Base-by-base conservation (phyloP, 768 basidiomycete genomes). In the Hygrophorus russula region DNA sequence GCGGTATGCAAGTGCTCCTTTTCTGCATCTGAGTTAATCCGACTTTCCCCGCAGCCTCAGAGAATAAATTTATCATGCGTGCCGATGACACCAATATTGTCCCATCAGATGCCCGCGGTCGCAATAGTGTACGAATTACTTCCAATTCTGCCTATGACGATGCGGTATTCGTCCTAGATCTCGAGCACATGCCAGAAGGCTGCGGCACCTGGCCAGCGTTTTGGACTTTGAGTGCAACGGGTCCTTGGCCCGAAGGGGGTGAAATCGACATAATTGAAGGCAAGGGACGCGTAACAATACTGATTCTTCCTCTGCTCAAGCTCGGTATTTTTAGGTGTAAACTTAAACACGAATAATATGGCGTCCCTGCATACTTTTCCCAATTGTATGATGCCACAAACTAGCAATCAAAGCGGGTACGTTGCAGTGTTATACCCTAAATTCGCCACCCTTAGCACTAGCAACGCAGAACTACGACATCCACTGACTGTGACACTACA, bases 201-300 rank as follows among this genome's bases (percentile, higher is more conserved):
- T 76, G 74, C 44, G 59, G 54, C 18, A 76, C 75, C 13, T 81
- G 79, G 79, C 78, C 78, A 2, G 78, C 78, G 1, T 79, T 71
- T 53, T 80, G 78, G 78, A 72, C 74, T 30, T 44, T 71, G 45
- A 75, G 74, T 48, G 37, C 55, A 44, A 40, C 51, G 15, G 72
- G 73, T 0, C 74, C 71, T 4, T 81, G 78, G 79, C 79, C 80
- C 0, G 31, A 61, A 2, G 73, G 72, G 14, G 77, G 77, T 4
- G 77, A 79, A 50, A 71, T 77, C 27, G 76, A 78, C 54, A 70
- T 79, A 44, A 68, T 79, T 14, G 78, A 80, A 59, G 77, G 74
- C 69, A 35, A 34, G 46, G 31, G 17, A 11, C 15, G n/a, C n/a
- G n/a, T 24, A 7, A 24, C 36, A n/a, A 7, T 20, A 2, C 42